Evolutionary conservation across 1,139 yeast genomes (phyloP), one percentile per base, ranked within the genome.

Genomic region (Pichia sp.): DNA sequence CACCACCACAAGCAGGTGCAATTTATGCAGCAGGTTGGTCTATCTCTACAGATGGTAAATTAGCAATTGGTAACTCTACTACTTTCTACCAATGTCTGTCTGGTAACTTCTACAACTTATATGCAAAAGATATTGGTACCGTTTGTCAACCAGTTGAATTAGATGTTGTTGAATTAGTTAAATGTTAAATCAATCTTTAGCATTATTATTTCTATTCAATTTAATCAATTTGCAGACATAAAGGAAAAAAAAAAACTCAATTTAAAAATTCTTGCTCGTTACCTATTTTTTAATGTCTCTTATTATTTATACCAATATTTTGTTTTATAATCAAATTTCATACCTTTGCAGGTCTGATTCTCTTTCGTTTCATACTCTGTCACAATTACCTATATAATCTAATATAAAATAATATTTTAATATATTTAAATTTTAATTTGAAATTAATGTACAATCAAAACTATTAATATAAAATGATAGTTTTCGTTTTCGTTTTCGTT

Each of bases 1-100:
- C 92, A 57, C 89, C 90, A 68, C 92, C 92, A 60, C 94, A 84
- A 74, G 90, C 92, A 49, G 94, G 94, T 67, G 75, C 89, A 57
- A 80, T 84, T 67, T 83, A 80, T 68, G 94, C 94, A 62, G 86
- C 80, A 50, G 94, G 94, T 55, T 85, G 94, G 94, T 73, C 85
- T 41, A 67, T 82, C 58, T 73, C 82, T 48, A 58, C 65, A 46
- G 82, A 78, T 45, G 87, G 87, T 57, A 63, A 70, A 71, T 76
- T 85, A 64, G 86, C 87, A 50, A 69, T 84, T 55, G 92, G 92
- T 69, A 69, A 71, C 67, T 62, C 65, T 48, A 74, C 76, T 52
- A 69, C 70, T 54, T 84, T 84, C 80, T 83, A 76, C 78, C 87
- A 82, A 72, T 84, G 94, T 74, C 67, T 74, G 57, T 81, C 89